Conservation (phyloP, 2,329 filamentous ascomycete genomes). For the Didymella pinodella region DNA sequence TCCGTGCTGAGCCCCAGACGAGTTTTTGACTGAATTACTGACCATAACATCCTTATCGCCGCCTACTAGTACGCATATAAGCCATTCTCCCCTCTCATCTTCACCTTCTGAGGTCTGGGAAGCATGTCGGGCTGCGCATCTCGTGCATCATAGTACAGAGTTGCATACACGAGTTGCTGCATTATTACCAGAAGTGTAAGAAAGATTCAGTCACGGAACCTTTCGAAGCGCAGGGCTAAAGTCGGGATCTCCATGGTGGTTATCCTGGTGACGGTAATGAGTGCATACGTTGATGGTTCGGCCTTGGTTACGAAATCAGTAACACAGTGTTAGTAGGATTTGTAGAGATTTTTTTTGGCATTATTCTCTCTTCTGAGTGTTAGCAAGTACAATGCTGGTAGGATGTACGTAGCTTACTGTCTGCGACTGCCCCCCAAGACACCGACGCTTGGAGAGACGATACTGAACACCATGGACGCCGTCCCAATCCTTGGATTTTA, state of each 20-base stretch:
- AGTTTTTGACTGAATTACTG: not conserved
- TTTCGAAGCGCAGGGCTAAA: not conserved
- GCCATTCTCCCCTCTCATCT: slow-evolving; percentile 8
- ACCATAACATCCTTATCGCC: not conserved
- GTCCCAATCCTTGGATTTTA: slow-evolving; percentile 4
- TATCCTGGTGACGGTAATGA: slow-evolving; percentile 9
- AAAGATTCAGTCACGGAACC: not conserved
- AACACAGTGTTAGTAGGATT: slow-evolving; percentile 9
- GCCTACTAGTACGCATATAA: slow-evolving; percentile 1
- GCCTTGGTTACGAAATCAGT: not conserved
- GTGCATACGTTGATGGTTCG: not conserved
- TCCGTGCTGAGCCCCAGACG: not conserved
- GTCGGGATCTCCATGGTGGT: not conserved
- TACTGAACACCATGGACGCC: slow-evolving; percentile 14
- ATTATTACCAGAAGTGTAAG: not conserved
- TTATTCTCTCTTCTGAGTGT: not conserved
- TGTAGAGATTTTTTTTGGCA: not conserved
- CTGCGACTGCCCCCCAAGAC: slow-evolving; percentile 7
- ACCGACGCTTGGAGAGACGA: slow-evolving; percentile 11
- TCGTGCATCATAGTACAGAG: slow-evolving; percentile 5
- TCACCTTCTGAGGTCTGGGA: slow-evolving; percentile 5
- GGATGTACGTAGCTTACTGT: not conserved
- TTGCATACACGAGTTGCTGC: not conserved
- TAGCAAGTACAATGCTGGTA: not conserved
- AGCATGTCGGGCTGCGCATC: not conserved